These are phyloP conservation scores for Tolypocladium capitatum DNA, from an alignment of 2,329 filamentous ascomycete species.

Conservation along the genomic window DNA sequence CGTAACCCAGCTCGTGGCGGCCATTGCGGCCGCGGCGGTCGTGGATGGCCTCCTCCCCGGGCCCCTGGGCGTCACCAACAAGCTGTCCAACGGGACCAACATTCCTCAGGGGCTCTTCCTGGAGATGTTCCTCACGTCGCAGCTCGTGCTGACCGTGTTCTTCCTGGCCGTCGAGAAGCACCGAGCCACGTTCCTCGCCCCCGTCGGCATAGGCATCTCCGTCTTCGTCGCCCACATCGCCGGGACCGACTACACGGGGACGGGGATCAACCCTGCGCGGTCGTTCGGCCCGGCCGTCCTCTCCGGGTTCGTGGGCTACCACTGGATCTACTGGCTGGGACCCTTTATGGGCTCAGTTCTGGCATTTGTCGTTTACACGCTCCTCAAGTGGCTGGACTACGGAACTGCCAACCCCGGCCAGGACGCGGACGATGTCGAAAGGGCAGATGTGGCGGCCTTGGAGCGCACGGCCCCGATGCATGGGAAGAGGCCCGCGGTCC, in stretches of 20 bases:
- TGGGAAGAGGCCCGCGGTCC: not conserved
- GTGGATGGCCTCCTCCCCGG: slow-evolving; percentile 46
- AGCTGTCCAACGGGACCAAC: slow-evolving; percentile 35
- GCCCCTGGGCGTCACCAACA: slow-evolving; percentile 40
- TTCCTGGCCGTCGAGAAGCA: slow-evolving; percentile 65
- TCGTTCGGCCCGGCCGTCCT: slow-evolving; percentile 36
- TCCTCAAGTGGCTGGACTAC: slow-evolving; percentile 39
- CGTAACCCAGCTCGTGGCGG: slow-evolving; percentile 42
- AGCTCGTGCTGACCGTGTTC: slow-evolving; percentile 51
- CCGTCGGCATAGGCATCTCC: slow-evolving; percentile 57
- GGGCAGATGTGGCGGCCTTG: not conserved
- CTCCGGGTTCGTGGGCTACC: slow-evolving; percentile 28
- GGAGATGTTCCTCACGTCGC: slow-evolving; percentile 51
- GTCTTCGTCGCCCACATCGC: slow-evolving; percentile 47
- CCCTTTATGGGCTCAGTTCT: slow-evolving; percentile 35
- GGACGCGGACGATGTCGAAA: slow-evolving; percentile 24
- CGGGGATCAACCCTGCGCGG: slow-evolving; percentile 36
- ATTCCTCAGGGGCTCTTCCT: slow-evolving; percentile 49
- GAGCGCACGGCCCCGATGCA: not conserved
- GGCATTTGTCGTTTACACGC: slow-evolving; percentile 34
- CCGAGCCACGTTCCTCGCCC: slow-evolving; percentile 56
- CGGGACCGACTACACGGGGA: slow-evolving; percentile 33
- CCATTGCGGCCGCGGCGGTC: slow-evolving; percentile 45
- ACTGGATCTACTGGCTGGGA: slow-evolving; percentile 44
- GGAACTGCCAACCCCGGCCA: slow-evolving; percentile 36